Percentiles rank a stretch among this genome's conserved stretches.
These are phyloP conservation scores for Astrephomene gubernaculifera DNA, from an alignment of 139 green algal species.

Conservation along the genomic window DNA sequence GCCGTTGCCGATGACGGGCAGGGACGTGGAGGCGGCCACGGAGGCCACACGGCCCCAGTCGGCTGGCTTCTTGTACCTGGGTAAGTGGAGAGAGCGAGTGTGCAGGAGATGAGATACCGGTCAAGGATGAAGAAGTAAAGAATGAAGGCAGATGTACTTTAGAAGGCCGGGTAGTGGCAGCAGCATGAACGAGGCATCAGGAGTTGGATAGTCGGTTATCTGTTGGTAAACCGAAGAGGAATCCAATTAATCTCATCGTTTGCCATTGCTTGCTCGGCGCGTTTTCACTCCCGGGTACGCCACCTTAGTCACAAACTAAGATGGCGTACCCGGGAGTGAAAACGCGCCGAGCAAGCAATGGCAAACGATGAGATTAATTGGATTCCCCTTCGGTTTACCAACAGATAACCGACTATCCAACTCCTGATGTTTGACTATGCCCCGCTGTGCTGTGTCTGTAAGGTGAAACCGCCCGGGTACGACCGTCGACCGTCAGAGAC, in stretches of 20 bases:
- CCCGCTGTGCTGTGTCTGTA: too few species aligned
- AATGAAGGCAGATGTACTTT: neutral
- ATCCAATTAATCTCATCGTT: slow-evolving; percentile 23
- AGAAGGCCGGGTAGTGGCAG: neutral
- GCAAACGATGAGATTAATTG: slow-evolving; percentile 22
- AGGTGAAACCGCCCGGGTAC: too few species aligned
- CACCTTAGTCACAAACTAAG: too few species aligned
- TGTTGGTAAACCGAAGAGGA: slow-evolving; percentile 17
- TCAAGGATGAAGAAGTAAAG: neutral
- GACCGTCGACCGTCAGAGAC: neutral
- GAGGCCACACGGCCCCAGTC: slow-evolving; percentile 79
- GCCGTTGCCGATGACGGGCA: slow-evolving; percentile 94
- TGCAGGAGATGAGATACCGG: neutral
- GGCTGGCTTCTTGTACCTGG: slow-evolving; percentile 81
- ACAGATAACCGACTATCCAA: neutral
- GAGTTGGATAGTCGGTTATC: neutral
- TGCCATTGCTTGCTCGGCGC: too few species aligned
- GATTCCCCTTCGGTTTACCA: slow-evolving; percentile 29
- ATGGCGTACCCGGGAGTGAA: too few species aligned
- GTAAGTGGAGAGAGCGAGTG: neutral
- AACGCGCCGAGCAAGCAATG: too few species aligned
- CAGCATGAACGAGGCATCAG: neutral
- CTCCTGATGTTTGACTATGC: neutral
- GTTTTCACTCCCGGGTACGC: too few species aligned
- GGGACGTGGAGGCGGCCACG: slow-evolving; percentile 38